Percentiles rank a stretch among this genome's conserved stretches.
phyloP scores from a whole-genome alignment of 768 basidiomycete genomes.

The Kwoniella sp. region DNA sequence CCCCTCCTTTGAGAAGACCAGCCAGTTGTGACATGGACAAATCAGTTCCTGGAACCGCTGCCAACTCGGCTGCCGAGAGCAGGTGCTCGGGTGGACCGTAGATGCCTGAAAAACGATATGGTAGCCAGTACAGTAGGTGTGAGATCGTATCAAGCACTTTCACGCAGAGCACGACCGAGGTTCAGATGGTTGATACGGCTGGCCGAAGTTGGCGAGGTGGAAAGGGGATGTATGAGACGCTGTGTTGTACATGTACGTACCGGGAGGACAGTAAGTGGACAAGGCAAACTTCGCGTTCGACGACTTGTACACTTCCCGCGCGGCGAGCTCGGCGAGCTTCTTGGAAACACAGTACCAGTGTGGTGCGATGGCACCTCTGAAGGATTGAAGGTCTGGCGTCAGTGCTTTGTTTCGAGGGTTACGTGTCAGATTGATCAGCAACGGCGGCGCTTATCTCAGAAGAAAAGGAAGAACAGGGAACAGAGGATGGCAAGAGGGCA shows the following conservation, averaged over 20 bases:
- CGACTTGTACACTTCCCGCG: slow-evolving; percentile 27
- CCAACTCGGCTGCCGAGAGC: slow-evolving; percentile 13
- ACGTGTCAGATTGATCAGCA: too few relatives aligned
- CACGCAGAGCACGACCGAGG: too few relatives aligned
- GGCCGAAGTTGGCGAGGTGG: too few relatives aligned
- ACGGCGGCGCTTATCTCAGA: too few relatives aligned
- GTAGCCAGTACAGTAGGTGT: too few relatives aligned
- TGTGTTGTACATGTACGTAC: slow-evolving; percentile 23
- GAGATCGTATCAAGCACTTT: too few relatives aligned
- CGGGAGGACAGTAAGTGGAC: slow-evolving; percentile 37
- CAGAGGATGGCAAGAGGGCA: background rate
- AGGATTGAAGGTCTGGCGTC: too few relatives aligned
- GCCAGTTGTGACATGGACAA: slow-evolving; percentile 22
- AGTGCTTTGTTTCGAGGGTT: too few relatives aligned
- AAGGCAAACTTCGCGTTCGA: slow-evolving; percentile 28
- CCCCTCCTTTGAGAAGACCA: slow-evolving; percentile 9
- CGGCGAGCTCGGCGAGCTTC: slow-evolving; percentile 43
- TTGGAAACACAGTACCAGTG: slow-evolving; percentile 48
- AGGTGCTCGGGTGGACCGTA: slow-evolving; percentile 38
- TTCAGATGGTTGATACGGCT: too few relatives aligned
- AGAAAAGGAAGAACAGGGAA: background rate
- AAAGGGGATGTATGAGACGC: background rate
- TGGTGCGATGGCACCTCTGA: background rate
- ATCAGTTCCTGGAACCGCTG: slow-evolving; percentile 11
- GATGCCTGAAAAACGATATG: slow-evolving; percentile 32